These are phyloP conservation scores for Coprinopsis strossmayeri DNA, from an alignment of 768 basidiomycete species.

Conservation along the genomic window DNA sequence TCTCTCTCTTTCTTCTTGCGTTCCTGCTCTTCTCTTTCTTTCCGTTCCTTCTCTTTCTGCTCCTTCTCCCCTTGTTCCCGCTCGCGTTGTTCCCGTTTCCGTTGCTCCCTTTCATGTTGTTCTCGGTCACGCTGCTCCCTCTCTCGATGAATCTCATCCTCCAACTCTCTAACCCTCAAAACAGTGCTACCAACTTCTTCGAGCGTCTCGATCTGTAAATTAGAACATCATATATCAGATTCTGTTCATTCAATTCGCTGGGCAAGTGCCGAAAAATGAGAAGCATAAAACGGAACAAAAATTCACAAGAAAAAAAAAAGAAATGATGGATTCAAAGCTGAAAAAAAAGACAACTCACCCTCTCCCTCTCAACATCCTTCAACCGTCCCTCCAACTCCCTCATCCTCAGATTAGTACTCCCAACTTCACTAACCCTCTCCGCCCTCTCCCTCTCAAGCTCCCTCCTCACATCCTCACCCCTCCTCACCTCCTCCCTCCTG, in stretches of 20 bases:
- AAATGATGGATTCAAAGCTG: too few species aligned
- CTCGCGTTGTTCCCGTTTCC: background rate
- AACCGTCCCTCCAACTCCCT: background rate
- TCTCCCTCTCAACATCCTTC: background rate
- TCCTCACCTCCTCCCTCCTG: background rate
- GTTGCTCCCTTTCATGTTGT: background rate
- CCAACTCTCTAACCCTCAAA: background rate
- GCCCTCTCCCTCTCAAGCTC: background rate
- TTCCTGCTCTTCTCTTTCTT: background rate
- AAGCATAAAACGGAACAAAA: too few species aligned
- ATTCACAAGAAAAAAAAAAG: too few species aligned
- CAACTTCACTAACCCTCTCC: background rate
- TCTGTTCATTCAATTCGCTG: too few species aligned
- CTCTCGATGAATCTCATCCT: background rate
- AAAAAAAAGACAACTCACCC: too few species aligned
- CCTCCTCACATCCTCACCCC: background rate
- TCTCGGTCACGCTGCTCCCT: background rate
- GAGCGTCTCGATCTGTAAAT: too few species aligned
- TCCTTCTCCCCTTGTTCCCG: background rate
- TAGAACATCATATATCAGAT: too few species aligned
- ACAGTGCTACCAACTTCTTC: constrained; percentile 4
- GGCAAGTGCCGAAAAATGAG: too few species aligned
- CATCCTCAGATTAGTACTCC: background rate
- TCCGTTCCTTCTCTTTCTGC: background rate
- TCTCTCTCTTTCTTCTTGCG: constrained; percentile 4